Evolutionary conservation across 2,329 filamentous ascomycete genomes (phyloP).

Genomic region (Neonectria coccinea): DNA sequence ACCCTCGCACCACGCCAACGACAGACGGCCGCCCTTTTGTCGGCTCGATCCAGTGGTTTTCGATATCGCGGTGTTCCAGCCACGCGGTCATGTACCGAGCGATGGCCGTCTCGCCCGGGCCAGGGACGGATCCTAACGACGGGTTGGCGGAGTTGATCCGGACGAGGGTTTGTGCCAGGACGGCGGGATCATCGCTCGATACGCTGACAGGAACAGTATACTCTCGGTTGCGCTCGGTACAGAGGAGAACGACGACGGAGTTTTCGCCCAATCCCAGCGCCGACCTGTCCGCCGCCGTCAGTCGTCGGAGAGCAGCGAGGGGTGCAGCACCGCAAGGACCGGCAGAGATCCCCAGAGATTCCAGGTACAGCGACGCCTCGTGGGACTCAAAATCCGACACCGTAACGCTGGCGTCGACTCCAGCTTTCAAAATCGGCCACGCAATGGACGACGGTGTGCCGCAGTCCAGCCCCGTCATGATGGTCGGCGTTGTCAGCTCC

Average conservation of each 20-base stretch:
- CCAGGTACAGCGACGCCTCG: conserved; percentile 65
- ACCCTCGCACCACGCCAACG: conserved; percentile 60
- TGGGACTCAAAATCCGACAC: conserved; percentile 74
- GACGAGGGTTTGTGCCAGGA: conserved; percentile 58
- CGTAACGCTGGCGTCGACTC: conserved; percentile 70
- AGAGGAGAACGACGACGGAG: conserved; percentile 73
- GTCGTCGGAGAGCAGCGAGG: conserved; percentile 66
- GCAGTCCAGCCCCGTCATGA: conserved; percentile 81
- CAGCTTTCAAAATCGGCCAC: conserved; percentile 69
- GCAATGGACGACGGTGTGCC: conserved; percentile 74
- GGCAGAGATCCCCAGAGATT: conserved; percentile 57
- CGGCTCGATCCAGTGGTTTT: conserved; percentile 62
- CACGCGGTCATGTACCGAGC: conserved; percentile 61
- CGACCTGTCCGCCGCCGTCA: conserved; percentile 52
- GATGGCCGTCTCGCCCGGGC: conserved; percentile 59
- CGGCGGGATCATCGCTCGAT: conserved; percentile 54
- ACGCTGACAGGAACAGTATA: conserved; percentile 61
- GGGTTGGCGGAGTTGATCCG: conserved; percentile 64
- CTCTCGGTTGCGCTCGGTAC: conserved; percentile 67
- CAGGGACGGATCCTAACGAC: conserved; percentile 54
- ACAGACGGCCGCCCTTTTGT: conserved; percentile 61
- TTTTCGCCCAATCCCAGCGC: conserved; percentile 55
- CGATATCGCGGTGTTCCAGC: conserved; percentile 63
- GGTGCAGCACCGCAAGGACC: conserved; percentile 74
- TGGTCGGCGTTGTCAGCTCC: conserved; percentile 69